phyloP scores from a whole-genome alignment of 2,329 filamentous ascomycete genomes.

The Neonectria faginata region DNA sequence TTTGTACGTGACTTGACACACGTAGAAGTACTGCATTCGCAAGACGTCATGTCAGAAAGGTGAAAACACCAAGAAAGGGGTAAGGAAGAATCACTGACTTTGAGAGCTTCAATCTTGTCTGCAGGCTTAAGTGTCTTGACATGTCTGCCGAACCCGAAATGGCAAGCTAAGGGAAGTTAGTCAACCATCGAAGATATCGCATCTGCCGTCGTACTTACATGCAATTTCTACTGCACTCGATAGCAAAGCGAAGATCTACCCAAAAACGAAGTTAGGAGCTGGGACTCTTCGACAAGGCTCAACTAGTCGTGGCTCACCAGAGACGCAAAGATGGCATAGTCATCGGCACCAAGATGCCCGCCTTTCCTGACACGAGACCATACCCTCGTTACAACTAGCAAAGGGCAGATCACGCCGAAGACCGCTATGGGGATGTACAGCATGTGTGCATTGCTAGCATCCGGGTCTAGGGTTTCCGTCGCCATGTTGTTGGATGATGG shows the following conservation, averaged over 20 bases:
- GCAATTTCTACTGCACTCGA: constrained; percentile 36
- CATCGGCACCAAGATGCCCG: constrained; percentile 39
- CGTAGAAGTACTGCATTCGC: constrained; percentile 40
- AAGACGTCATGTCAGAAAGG: not conserved
- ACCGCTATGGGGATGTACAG: constrained; percentile 44
- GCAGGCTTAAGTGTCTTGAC: constrained; percentile 20
- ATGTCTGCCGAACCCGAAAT: constrained; percentile 42
- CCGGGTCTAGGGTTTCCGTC: constrained; percentile 20
- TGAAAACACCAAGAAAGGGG: not conserved
- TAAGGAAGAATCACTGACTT: constrained; percentile 23
- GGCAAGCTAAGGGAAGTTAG: constrained; percentile 37
- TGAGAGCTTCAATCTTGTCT: constrained; percentile 38
- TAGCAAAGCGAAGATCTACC: constrained; percentile 27
- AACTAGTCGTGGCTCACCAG: constrained; percentile 27
- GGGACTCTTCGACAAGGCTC: not conserved
- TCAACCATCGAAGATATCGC: not conserved
- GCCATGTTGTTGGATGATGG: constrained; percentile 28
- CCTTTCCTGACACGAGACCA: constrained; percentile 38
- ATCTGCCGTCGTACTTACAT: constrained; percentile 18
- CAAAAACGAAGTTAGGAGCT: constrained; percentile 5
- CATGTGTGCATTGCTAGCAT: constrained; percentile 40
- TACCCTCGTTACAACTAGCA: constrained; percentile 34
- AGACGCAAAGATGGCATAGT: constrained; percentile 39
- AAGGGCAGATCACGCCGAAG: constrained; percentile 40
- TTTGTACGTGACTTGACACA: constrained; percentile 48